Conservation (phyloP, 805 yeast species). For the Wickerhamiella azyma region DNA sequence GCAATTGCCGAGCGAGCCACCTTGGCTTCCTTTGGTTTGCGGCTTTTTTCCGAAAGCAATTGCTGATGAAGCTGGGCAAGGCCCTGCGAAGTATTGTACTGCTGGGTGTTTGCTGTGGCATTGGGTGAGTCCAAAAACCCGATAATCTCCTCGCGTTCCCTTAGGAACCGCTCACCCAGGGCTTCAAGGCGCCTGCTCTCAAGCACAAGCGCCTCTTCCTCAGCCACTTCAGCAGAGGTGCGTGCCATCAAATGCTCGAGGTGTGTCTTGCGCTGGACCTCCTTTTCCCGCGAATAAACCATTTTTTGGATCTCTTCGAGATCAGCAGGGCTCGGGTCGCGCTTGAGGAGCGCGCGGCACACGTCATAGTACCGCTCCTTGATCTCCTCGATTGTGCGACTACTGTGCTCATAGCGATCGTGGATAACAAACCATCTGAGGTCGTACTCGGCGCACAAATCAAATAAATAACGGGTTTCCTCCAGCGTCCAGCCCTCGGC, state of each 20-base stretch:
- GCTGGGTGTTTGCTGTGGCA: constrained; percentile 54
- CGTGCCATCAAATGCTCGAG: constrained; percentile 62
- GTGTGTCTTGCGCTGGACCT: constrained; percentile 67
- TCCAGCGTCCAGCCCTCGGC: constrained; percentile 52
- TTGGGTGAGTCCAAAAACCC: constrained; percentile 74
- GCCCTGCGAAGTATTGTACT: constrained; percentile 75
- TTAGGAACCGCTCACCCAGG: constrained; percentile 76
- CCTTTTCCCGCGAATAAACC: constrained; percentile 56
- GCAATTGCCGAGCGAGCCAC: constrained; percentile 19
- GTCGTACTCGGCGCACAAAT: constrained; percentile 39
- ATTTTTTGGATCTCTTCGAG: constrained; percentile 48
- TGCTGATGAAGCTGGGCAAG: constrained; percentile 73
- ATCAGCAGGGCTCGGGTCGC: constrained; percentile 31
- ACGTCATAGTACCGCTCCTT: constrained; percentile 69
- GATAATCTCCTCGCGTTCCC: constrained; percentile 67
- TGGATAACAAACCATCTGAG: constrained; percentile 56
- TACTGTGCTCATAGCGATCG: constrained; percentile 38
- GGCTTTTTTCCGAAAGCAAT: constrained; percentile 53
- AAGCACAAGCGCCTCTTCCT: constrained; percentile 84
- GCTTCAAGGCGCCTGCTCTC: constrained; percentile 88
- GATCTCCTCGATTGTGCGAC: constrained; percentile 58
- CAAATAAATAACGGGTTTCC: constrained; percentile 71
- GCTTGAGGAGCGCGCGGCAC: constrained; percentile 40
- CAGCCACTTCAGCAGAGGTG: constrained; percentile 94
- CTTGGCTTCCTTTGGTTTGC: constrained; percentile 16